Base-by-base conservation (phyloP, 2,329 filamentous ascomycete genomes). In the Cladobotryum protrusum region DNA sequence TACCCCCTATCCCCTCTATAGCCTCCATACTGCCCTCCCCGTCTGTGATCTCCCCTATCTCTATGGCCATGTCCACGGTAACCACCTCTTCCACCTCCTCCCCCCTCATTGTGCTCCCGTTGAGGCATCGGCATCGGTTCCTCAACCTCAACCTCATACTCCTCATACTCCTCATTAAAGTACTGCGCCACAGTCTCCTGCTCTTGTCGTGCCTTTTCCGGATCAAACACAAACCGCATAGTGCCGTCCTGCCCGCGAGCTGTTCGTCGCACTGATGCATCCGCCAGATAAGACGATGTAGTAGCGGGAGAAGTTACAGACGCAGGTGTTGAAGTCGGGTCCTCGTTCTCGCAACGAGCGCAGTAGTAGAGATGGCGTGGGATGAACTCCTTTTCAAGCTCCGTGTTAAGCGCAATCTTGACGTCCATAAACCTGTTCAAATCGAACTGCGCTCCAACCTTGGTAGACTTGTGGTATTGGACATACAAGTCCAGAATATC, bases 401-500 rank as follows among this genome's bases (percentile, higher is more conserved):
- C 86, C 60, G 87, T 81, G 67, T 97, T 96, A 54, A 96, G 76
- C 19, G 81, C 77, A 55, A 97, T 96, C 63, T 93, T 89, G 58
- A 95, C 83, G 56, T 86, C 82, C 62, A 97, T 88, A 64, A 96
- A 92, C 48, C 78, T 79, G 57, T 92, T 85, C 40, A 92, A 75
- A 43, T 85, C 80, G 67, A 89, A 86, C 43, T 79, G 73, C 14
- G 79, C 74, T 6, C 90, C 91, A 17, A 96, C 74, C 45, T 85
- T 82, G 33, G 90, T 96, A 46, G 78, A 75, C 57, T 81, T 79
- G 48, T 82, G 81, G 63, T 95, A 86, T 62, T 95, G 87, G 0
- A 89, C 93, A 67, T 96, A 97, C 3, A 97, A 78, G 62, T 99
- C 92, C 20, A 97, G 78, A 0, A 96, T 76, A 63, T 97, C 93